Evolutionary conservation across 2,329 filamentous ascomycete species (phyloP).

Genomic region (Xylariales sp.): DNA sequence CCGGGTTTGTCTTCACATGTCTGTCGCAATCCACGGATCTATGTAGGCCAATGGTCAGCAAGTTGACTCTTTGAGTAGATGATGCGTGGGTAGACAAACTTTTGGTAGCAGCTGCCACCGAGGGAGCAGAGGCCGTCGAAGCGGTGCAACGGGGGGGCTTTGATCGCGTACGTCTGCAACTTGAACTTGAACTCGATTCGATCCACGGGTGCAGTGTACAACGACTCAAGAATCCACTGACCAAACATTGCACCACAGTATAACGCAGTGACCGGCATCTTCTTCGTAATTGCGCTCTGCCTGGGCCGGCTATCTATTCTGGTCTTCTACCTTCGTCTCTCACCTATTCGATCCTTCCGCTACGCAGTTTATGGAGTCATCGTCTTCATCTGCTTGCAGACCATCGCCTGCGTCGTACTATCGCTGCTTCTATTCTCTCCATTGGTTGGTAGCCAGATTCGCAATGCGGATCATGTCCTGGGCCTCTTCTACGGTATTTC

Average conservation of each 20-base stretch:
- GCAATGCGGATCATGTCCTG: not conserved
- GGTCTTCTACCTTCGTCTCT: conserved; percentile 7
- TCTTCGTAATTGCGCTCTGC: conserved; percentile 1
- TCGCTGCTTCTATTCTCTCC: conserved; percentile 3
- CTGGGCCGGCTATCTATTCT: conserved; percentile 3
- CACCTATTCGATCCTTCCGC: conserved; percentile 3
- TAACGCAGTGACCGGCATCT: conserved; percentile 7
- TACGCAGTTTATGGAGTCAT: conserved; percentile 2
- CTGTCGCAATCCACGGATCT: not conserved
- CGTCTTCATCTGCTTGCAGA: conserved; percentile 1
- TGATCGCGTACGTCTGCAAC: not conserved
- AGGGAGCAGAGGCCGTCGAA: not conserved
- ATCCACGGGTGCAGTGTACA: no score
- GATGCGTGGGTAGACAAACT: conserved; percentile 3
- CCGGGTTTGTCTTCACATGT: conserved; percentile 1
- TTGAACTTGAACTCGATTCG: no score
- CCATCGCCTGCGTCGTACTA: not conserved
- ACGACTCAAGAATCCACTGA: no score
- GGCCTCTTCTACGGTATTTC: conserved; percentile 12
- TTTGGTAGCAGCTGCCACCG: not conserved
- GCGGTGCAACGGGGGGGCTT: conserved; percentile 1
- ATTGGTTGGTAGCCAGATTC: not conserved
- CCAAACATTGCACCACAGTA: no score
- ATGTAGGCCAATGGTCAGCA: not conserved
- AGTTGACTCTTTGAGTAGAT: not conserved